Conservation (phyloP, 202 grass and related monocot genomes). For the Digitaria exilis region DNA sequence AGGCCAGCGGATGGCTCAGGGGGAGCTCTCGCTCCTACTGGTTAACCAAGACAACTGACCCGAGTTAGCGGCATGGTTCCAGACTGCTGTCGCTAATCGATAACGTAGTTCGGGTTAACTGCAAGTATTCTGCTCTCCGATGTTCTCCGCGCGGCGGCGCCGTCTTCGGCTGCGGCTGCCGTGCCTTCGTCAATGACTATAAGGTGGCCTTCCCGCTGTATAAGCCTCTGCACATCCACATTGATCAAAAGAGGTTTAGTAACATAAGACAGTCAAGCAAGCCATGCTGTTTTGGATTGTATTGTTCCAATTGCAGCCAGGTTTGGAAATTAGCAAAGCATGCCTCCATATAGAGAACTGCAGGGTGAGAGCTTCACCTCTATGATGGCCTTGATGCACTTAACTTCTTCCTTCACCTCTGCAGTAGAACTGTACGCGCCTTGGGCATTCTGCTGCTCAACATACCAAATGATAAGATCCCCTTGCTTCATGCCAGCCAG, state of each 20-base stretch:
- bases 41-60: conserved; percentile 14
- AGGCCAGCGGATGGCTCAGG: conserved; percentile 3
- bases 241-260: neutral
- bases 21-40: no score
- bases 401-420: conserved; percentile 94
- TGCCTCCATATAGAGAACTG: neutral
- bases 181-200: conserved; percentile 87
- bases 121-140: conserved; percentile 75
- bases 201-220: conserved; percentile 94
- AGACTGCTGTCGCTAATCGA: conserved; percentile 61
- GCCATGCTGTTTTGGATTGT: neutral
- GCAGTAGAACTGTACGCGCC: conserved; percentile 74
- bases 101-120: conserved; percentile 89
- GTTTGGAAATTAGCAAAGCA: neutral
- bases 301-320: neutral
- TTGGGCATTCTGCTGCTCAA: conserved; percentile 90
- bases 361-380: conserved; percentile 56
- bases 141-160: conserved; percentile 33
- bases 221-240: conserved; percentile 76
- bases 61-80: conserved; percentile 6
- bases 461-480: conserved; percentile 94
- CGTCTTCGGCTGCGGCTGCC: conserved; percentile 34
- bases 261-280: no score
- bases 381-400: conserved; percentile 90
- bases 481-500: conserved; percentile 97